Evolutionary conservation across 164 flowering plant genomes (phyloP).

Genomic region (Piper longum): DNA sequence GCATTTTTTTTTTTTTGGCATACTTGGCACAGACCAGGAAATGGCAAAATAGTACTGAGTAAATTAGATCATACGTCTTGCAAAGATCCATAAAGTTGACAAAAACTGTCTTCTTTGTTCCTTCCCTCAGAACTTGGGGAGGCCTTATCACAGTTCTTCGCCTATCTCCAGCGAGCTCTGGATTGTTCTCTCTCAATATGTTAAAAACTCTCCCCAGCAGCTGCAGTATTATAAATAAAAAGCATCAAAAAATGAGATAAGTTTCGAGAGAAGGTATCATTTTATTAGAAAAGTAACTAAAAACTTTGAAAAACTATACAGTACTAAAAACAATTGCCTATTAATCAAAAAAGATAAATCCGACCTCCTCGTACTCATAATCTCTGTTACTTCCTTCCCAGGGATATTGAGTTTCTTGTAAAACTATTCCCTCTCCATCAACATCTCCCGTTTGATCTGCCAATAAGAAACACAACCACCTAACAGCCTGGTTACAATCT

Average conservation of each 20-base stretch:
- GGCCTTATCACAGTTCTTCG: constrained; percentile 99
- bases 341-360: neutral
- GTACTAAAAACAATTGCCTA: neutral
- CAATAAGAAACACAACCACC: no score
- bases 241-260: neutral
- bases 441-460: constrained; percentile 28
- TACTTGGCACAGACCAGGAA: no score
- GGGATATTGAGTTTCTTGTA: constrained; percentile 27
- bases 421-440: constrained; percentile 38
- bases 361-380: constrained; percentile 65
- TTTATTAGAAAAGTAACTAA: neutral
- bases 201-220: constrained; percentile 77
- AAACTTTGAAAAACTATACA: neutral
- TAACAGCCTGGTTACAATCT: no score
- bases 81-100: constrained; percentile 97
- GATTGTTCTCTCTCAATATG: constrained; percentile 87
- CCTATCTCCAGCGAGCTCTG: constrained; percentile 98
- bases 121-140: constrained; percentile 97
- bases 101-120: constrained; percentile 97
- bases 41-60: no score
- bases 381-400: constrained; percentile 78
- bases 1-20: no score
- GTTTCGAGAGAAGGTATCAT: no score
- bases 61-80: constrained; percentile 54
- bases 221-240: constrained; percentile 20